Evolutionary conservation across 108 stramenopile species (phyloP).

Genomic region (Skeletonema costatum): DNA sequence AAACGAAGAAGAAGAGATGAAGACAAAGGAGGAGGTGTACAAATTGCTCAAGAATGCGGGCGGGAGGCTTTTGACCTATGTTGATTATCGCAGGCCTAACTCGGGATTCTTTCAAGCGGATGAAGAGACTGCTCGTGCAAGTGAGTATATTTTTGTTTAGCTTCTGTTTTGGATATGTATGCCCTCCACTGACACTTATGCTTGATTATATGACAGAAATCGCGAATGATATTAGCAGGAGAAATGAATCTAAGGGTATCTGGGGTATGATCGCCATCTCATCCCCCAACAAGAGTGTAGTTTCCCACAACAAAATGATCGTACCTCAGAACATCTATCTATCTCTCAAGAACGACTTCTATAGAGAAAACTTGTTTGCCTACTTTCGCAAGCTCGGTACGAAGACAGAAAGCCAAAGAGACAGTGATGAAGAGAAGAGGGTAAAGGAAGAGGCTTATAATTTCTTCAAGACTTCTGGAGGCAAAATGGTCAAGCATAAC

Average conservation of each 20-base stretch:
- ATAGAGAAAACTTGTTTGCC: neutral
- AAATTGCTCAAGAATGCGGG: neutral
- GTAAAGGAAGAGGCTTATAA: neutral
- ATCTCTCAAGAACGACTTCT: neutral
- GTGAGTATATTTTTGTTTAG: neutral
- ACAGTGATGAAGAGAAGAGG: neutral
- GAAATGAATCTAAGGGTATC: neutral
- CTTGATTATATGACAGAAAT: neutral
- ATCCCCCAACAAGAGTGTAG: neutral
- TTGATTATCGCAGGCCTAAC: neutral
- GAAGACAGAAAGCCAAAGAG: neutral
- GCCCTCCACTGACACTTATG: neutral
- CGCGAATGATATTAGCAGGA: neutral
- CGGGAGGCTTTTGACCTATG: neutral
- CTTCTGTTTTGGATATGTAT: neutral
- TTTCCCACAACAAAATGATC: neutral
- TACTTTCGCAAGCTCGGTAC: neutral
- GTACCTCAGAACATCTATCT: neutral
- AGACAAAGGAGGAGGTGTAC: neutral
- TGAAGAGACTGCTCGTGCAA: neutral
- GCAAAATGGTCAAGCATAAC: neutral
- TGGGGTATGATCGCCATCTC: neutral
- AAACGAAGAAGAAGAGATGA: neutral
- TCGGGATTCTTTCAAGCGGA: neutral
- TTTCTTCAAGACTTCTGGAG: constrained; percentile 3